Evolutionary conservation across 2,329 filamentous ascomycete species (phyloP).

Genomic region (Dactylellina leptospora): DNA sequence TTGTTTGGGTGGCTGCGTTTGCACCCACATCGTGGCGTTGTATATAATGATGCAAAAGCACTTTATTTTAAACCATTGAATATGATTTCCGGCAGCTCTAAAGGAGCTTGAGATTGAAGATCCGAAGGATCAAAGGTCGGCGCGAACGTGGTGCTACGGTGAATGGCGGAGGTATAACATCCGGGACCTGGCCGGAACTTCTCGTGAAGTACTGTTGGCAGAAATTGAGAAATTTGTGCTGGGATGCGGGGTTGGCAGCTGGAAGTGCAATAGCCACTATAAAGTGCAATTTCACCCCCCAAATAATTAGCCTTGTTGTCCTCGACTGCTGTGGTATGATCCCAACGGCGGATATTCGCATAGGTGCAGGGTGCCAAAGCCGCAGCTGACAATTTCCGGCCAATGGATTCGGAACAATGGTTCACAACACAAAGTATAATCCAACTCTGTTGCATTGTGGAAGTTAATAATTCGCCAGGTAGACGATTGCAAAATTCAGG

Average conservation of each 20-base stretch:
- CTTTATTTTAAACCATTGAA: background rate
- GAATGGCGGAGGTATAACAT: constrained; percentile 3
- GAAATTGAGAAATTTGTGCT: constrained; percentile 13
- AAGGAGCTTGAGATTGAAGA: too few species aligned
- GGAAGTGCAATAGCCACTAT: constrained; percentile 17
- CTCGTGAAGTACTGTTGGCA: constrained; percentile 4
- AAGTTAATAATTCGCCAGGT: too few species aligned
- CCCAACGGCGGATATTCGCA: background rate
- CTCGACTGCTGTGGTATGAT: background rate
- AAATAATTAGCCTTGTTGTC: background rate
- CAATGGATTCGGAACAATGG: too few species aligned
- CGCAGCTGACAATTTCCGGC: background rate
- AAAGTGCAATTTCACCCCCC: constrained; percentile 6
- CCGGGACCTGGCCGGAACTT: constrained; percentile 4
- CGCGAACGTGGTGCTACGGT: constrained; percentile 17
- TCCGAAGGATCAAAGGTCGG: background rate
- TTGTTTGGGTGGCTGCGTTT: constrained; percentile 6
- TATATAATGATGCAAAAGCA: too few species aligned
- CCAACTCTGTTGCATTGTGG: too few species aligned
- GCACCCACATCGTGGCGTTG: constrained; percentile 29
- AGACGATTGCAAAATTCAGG: too few species aligned
- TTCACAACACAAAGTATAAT: too few species aligned
- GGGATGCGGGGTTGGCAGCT: constrained; percentile 26
- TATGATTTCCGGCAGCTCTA: background rate
- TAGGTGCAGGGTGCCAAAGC: background rate